Conservation (phyloP, 2,329 filamentous ascomycete species). For the Dryadomyces sulphureus region DNA sequence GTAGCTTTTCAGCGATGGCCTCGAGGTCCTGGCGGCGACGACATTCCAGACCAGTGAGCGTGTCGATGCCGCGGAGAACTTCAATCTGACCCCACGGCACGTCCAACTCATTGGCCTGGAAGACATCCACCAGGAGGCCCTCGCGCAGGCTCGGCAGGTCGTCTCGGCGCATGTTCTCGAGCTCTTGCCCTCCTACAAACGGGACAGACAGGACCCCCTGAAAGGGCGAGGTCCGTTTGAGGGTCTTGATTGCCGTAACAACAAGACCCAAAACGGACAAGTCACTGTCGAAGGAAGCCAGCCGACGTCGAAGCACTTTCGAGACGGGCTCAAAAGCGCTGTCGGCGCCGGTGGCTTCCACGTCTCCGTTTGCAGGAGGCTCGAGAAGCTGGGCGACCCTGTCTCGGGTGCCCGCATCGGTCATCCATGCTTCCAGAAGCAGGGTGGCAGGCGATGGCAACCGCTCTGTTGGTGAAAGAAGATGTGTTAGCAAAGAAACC, state of each 20-base stretch:
- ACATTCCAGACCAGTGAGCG: conserved; percentile 6
- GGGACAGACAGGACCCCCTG: not conserved
- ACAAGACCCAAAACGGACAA: conserved; percentile 6
- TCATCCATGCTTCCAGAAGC: conserved; percentile 10
- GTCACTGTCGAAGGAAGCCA: conserved; percentile 8
- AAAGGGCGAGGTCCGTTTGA: conserved; percentile 2
- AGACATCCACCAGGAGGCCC: conserved; percentile 3
- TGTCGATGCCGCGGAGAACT: conserved; percentile 7
- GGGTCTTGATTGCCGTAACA: conserved; percentile 6
- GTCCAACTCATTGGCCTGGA: conserved; percentile 1
- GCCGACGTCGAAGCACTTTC: not conserved
- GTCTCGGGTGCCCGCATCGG: conserved; percentile 3
- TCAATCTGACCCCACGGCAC: conserved; percentile 8
- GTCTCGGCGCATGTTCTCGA: not conserved
- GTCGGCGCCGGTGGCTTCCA: not conserved
- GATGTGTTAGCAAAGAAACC: too few species aligned
- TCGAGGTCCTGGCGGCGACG: conserved; percentile 8
- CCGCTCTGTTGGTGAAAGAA: conserved; percentile 1
- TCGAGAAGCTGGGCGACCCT: conserved; percentile 4
- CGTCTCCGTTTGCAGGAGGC: not conserved
- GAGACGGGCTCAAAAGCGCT: not conserved
- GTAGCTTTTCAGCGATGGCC: conserved; percentile 3
- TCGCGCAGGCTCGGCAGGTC: not conserved
- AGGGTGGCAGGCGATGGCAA: conserved; percentile 6
- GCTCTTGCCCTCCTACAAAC: not conserved